phyloP scores from a whole-genome alignment of 1,139 yeast species.

The Scheffersomyces parashehatae region DNA sequence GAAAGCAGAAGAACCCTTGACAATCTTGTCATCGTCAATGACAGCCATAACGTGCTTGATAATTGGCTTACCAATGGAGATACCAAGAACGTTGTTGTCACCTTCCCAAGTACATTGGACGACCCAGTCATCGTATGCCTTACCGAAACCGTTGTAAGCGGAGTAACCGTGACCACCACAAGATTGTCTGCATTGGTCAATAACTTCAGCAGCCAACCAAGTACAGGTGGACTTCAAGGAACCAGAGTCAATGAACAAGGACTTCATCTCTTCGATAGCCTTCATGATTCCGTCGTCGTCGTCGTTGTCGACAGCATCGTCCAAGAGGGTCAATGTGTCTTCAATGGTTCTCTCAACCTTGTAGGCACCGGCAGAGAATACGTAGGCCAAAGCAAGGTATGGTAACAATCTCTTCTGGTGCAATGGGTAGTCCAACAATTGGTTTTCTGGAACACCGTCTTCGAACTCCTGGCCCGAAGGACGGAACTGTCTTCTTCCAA shows the following conservation, averaged over 20 bases:
- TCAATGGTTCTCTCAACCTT: constrained; percentile 35
- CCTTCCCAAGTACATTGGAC: constrained; percentile 59
- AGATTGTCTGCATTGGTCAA: constrained; percentile 51
- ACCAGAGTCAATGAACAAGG: constrained; percentile 49
- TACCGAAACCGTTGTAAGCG: constrained; percentile 48
- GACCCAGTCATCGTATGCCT: constrained; percentile 50
- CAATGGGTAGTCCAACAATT: constrained; percentile 48
- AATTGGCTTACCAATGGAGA: constrained; percentile 49
- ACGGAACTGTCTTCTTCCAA: constrained; percentile 48
- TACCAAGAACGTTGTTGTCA: constrained; percentile 50
- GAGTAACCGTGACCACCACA: constrained; percentile 58
- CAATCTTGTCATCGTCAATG: constrained; percentile 33
- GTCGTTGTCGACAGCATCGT: constrained; percentile 35
- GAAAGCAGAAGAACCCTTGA: constrained; percentile 40
- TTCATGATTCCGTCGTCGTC: constrained; percentile 37
- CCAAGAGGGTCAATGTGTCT: constrained; percentile 30
- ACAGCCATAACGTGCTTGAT: constrained; percentile 36
- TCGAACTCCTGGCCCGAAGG: constrained; percentile 20
- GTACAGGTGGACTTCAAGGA: constrained; percentile 50
- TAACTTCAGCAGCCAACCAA: constrained; percentile 49
- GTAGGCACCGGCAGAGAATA: constrained; percentile 41
- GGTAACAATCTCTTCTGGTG: constrained; percentile 50
- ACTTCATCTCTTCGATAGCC: constrained; percentile 43
- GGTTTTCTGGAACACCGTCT: constrained; percentile 21
- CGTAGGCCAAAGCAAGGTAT: constrained; percentile 45